Percentiles rank a stretch among this genome's conserved stretches.
These are phyloP conservation scores for Poronia punctata DNA, from an alignment of 495 filamentous ascomycete genomes.

Conservation along the genomic window DNA sequence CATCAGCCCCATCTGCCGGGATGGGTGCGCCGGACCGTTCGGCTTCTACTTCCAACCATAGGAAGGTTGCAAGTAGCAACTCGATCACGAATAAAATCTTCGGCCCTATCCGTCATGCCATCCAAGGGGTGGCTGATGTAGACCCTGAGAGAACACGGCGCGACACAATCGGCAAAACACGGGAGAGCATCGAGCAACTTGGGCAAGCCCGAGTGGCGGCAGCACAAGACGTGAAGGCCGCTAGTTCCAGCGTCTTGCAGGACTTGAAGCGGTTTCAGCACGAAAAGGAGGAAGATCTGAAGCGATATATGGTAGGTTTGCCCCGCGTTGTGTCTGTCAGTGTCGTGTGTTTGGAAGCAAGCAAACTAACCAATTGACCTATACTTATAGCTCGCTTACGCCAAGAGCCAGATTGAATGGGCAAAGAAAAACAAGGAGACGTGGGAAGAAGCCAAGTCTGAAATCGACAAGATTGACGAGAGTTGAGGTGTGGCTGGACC, in stretches of 20 bases:
- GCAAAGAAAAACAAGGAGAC: constrained; percentile 94
- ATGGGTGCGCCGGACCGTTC: constrained; percentile 45
- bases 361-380: constrained; percentile 7
- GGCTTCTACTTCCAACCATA: constrained; percentile 43
- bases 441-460: constrained; percentile 92
- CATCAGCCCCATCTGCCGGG: constrained; percentile 54
- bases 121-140: constrained; percentile 91
- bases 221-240: constrained; percentile 84
- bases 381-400: constrained; percentile 72
- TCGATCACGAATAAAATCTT: constrained; percentile 92
- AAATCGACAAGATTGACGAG: constrained; percentile 79
- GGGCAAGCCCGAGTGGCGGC: constrained; percentile 84
- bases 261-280: constrained; percentile 88
- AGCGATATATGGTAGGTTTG: constrained; percentile 81
- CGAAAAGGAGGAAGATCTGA: constrained; percentile 91
- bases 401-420: constrained; percentile 93
- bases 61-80: constrained; percentile 67
- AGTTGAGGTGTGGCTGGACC: constrained; percentile 15
- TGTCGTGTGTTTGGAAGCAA: too few species aligned
- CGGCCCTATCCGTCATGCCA: constrained; percentile 85
- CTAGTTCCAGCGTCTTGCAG: constrained; percentile 74
- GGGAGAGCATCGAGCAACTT: constrained; percentile 65
- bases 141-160: constrained; percentile 88
- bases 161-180: constrained; percentile 91
- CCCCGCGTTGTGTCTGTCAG: not conserved